Base-by-base conservation (phyloP, 768 basidiomycete genomes). In the Russula ochroleuca region DNA sequence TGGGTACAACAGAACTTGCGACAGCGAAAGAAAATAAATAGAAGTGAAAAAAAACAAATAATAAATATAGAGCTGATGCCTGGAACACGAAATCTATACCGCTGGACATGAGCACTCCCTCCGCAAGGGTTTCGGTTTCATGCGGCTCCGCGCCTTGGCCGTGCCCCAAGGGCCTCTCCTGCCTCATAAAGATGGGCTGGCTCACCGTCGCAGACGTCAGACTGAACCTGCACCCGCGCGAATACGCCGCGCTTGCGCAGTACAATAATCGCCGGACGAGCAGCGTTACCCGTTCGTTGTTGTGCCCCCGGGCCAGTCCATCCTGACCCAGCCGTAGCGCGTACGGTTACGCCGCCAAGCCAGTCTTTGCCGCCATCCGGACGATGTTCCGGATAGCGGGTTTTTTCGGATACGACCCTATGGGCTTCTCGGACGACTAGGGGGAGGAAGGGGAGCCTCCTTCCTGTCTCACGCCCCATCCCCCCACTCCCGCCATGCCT, bases 151-250 rank as follows among this genome's bases (percentile, higher is more conserved):
- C 28, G 28, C 28, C 28, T 28, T 28, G 5, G 28, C 28, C 28
- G 28, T 28, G 5, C 28, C 28, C 43, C 15, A 68, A 69, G 65
- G 31, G 59, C 68, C n/a, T 75, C 38, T 69, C 68, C 45, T 66
- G 69, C 13, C 68, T 75, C 19, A 63, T 74, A 37, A 69, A 70
- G 38, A 37, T 67, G 37, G 70, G 69, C 11, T 73, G 70, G 68
- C 69, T 75, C n/a, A n/a, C 70, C 3, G 47, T 68, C 48, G 41
- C 69, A 38, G 73, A 75, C 55, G 72, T 70, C 23, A 51, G 63
- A 47, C 19, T 14, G 9, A 53, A 49, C 69, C 62, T 75, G 65
- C 67, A 66, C 57, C 23, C 40, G 19, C 6, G 66, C 52, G 72
- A 73, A 33, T 67, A 64, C 62, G 28, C 55, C 25, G 68, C 62